Evolutionary conservation across 306 rosid genomes (phyloP).

Genomic region (Casuarina glauca): DNA sequence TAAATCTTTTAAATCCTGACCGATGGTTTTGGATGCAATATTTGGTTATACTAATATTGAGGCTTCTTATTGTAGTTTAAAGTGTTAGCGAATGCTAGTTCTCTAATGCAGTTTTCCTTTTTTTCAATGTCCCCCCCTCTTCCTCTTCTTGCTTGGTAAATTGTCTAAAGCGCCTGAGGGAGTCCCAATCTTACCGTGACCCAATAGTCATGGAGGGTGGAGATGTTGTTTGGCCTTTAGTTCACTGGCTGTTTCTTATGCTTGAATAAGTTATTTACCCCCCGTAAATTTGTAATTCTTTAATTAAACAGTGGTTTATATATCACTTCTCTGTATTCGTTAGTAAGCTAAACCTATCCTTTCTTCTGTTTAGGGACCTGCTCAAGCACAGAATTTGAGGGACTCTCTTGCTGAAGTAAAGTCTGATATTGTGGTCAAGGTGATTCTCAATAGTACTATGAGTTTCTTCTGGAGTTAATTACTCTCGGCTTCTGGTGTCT

Average conservation of each 20-base stretch:
- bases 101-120: neutral
- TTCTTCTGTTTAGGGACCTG: slow-evolving; percentile 73
- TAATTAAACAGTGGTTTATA: neutral
- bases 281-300: neutral
- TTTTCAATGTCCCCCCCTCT: neutral
- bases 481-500: neutral
- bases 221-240: neutral
- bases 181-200: neutral
- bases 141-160: neutral
- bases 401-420: slow-evolving; percentile 86
- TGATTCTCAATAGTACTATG: slow-evolving; percentile 24
- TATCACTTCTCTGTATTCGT: neutral
- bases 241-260: neutral
- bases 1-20: neutral
- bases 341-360: slow-evolving; percentile 15
- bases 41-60: neutral
- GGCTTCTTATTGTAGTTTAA: neutral
- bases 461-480: neutral
- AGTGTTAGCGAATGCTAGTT: neutral
- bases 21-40: too few species aligned
- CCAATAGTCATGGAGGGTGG: neutral
- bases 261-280: neutral
- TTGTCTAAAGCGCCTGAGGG: neutral
- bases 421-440: slow-evolving; percentile 95
- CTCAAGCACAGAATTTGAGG: slow-evolving; percentile 94